Evolutionary conservation across 1,139 yeast species (phyloP), one percentile per base, ranked within the genome.

Genomic region (Geotrichum europaeum): DNA sequence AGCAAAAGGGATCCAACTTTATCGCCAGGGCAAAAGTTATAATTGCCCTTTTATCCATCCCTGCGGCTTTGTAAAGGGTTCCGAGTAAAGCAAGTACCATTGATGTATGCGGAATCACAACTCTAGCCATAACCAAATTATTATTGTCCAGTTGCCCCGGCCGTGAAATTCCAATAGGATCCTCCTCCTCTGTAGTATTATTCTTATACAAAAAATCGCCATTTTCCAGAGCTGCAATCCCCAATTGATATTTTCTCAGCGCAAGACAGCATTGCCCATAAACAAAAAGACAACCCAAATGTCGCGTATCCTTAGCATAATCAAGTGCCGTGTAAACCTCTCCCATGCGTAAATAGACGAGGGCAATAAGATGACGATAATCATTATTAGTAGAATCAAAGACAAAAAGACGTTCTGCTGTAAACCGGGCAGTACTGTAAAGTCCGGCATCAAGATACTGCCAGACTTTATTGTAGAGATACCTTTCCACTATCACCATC

Each of bases 381-480:
- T 85, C 87, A 3, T 79, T 70, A 67, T 84, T 78, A 30, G 71
- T 69, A 4, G 79, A 75, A 62, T 81, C 80, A 57, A 77, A 75
- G 1, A 94, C 90, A 30, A 87, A 70, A 40, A 89, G 76, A 64
- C 95, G 78, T 69, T 90, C 96, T 43, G 89, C 82, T 13, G 94
- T 88, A 75, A 90, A 88, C 71, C 85, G 89, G 2, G 96, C 96
- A 58, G 89, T 86, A 25, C 78, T 75, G 59, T 83, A 77, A 67
- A 88, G 80, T 69, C 85, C 89, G 63, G 82, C 82, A 68, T 90
- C 96, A 51, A 90, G 73, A n/a, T 88, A 82, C 67, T 89, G 89
- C 71, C 89, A 76, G 24, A 87, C 79, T 12, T 65, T 61, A 55
- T 68, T 66, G 51, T 68, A 58, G 36, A 70, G 63, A 22, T 58